These are phyloP conservation scores for Mycocalia duriaeana DNA, from an alignment of 1,284 basidiomycete species.

Conservation along the genomic window DNA sequence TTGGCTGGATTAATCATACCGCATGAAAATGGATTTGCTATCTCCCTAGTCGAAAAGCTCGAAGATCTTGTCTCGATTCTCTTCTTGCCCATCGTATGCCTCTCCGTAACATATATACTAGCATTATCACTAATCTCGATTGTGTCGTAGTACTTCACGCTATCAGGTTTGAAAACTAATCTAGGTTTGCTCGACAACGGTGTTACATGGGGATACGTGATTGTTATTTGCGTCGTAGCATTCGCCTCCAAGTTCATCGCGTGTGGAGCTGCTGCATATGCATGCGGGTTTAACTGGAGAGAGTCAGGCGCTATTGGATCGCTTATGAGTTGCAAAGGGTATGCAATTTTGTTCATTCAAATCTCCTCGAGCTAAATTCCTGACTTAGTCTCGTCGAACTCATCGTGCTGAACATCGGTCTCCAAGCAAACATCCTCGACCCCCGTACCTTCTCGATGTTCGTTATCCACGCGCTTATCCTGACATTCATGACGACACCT, in stretches of 20 bases:
- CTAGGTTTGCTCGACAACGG: constrained; percentile 74
- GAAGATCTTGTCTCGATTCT: constrained; percentile 76
- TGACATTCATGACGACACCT: constrained; percentile 86
- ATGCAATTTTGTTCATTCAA: constrained; percentile 17
- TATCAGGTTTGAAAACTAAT: constrained; percentile 82
- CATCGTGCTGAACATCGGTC: constrained; percentile 90
- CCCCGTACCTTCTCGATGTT: constrained; percentile 81
- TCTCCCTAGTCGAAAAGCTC: constrained; percentile 69
- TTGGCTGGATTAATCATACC: constrained; percentile 86
- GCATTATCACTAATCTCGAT: neutral
- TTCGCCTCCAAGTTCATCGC: constrained; percentile 77
- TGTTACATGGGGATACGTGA: constrained; percentile 81
- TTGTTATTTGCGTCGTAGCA: constrained; percentile 78
- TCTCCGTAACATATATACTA: neutral
- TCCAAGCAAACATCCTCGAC: constrained; percentile 76
- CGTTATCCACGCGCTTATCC: constrained; percentile 79
- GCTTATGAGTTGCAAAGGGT: constrained; percentile 94
- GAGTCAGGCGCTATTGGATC: constrained; percentile 85
- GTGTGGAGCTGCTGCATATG: constrained; percentile 61
- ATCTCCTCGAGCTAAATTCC: constrained; percentile 2
- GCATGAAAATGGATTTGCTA: constrained; percentile 81
- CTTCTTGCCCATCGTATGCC: constrained; percentile 75
- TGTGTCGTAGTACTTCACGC: constrained; percentile 66
- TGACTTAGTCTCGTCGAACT: constrained; percentile 69
- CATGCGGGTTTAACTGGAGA: constrained; percentile 67